Percentiles rank a stretch among this genome's conserved stretches.
Evolutionary conservation across 441 rosid genomes (phyloP).

Genomic region (Bocquillonia castaneifolia): DNA sequence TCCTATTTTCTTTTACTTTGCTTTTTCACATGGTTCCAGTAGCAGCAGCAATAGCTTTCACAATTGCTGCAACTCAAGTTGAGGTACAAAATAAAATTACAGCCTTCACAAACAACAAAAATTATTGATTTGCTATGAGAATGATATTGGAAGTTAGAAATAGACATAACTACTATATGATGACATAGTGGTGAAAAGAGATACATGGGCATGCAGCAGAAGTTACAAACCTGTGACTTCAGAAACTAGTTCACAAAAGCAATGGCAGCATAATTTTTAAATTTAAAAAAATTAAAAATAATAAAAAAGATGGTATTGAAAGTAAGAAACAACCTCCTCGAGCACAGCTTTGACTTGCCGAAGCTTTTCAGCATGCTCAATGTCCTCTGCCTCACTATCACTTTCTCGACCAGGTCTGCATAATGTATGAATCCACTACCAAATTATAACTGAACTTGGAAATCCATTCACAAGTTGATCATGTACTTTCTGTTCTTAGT

Average conservation of each 20-base stretch:
- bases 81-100: conserved; percentile 1
- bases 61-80: not conserved
- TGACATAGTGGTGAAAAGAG: not conserved
- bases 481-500: not conserved
- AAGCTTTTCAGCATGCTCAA: conserved; percentile 99
- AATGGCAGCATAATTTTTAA: not conserved
- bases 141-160: not conserved
- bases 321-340: conserved; percentile 68
- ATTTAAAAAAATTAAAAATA: not conserved
- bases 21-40: not conserved
- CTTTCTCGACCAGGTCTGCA: conserved; percentile 79
- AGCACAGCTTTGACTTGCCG: conserved; percentile 99
- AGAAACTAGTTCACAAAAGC: not conserved
- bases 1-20: not conserved
- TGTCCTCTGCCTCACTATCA: conserved; percentile 99
- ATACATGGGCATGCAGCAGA: not conserved
- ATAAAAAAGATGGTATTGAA: not conserved
- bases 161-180: not conserved
- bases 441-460: not conserved
- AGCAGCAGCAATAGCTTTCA: not conserved
- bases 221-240: not conserved
- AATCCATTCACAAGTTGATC: not conserved
- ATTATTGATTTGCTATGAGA: not conserved
- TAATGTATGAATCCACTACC: not conserved
- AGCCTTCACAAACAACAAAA: not conserved